phyloP scores from a whole-genome alignment of 1,139 yeast genomes.

The Kurtzmaniella quercitrusa region DNA sequence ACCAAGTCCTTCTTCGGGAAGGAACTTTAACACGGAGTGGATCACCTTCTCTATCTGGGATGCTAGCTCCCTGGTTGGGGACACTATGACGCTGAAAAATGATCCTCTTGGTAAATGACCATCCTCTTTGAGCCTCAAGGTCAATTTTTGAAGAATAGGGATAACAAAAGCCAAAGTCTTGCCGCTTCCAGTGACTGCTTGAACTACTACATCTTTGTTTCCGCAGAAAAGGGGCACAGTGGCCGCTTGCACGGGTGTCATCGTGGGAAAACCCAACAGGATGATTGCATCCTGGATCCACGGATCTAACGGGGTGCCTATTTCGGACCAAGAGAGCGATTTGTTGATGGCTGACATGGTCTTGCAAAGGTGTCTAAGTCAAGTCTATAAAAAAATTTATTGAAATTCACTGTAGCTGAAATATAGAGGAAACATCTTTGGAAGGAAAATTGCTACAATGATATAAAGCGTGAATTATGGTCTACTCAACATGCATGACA shows the following conservation, averaged over 20 bases:
- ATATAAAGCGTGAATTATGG: too few species aligned
- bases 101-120: conserved; percentile 50
- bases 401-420: too few species aligned
- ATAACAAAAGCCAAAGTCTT: conserved; percentile 84
- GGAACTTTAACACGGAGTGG: conserved; percentile 51
- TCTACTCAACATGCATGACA: too few species aligned
- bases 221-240: conserved; percentile 82
- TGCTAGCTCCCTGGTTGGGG: conserved; percentile 94
- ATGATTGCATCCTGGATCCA: conserved; percentile 59
- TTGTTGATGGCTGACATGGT: conserved; percentile 28
- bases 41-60: conserved; percentile 74
- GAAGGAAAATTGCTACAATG: too few species aligned
- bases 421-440: too few species aligned
- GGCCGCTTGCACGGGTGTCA: conserved; percentile 98
- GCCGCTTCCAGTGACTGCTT: conserved; percentile 96
- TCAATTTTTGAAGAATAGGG: conserved; percentile 70
- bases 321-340: conserved; percentile 37
- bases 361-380: background rate
- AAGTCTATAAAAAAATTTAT: too few species aligned
- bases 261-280: conserved; percentile 68
- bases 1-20: conserved; percentile 38
- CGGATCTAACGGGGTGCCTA: conserved; percentile 34
- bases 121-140: conserved; percentile 21
- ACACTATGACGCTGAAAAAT: conserved; percentile 65
- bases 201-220: conserved; percentile 95